Base-by-base conservation (phyloP, 2,329 filamentous ascomycete species). In the Ascochyta clinopodiicola region DNA sequence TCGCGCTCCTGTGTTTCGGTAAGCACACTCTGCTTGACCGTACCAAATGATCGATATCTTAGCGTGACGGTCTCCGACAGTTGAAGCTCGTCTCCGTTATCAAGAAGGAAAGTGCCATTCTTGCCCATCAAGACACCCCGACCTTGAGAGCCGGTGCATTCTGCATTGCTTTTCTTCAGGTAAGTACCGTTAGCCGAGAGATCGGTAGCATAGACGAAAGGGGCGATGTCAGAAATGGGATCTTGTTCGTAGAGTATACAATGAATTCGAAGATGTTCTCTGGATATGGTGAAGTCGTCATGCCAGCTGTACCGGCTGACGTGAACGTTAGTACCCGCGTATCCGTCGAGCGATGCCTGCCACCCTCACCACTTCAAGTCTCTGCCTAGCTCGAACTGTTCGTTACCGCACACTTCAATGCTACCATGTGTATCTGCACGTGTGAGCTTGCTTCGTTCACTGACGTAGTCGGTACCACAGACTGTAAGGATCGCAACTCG, bases 131-230 rank as follows among this genome's bases (percentile, higher is more conserved):
- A 60, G 27, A 74, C 54, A 6, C 65, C 62, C n/a, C 44, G 58
- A 31, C 55, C 62, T 48, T 67, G 63, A 13, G 70, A 68, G 43
- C 54, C 63, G 7, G 60, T 50, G 44, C 47, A 62, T 27, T 63
- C 45, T 44, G 55, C 44, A 37, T 69, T 67, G 21, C 57, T 51
- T 53, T 74, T 76, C 42, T 60, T 70, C 6, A 80, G 50, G 21
- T 66, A 62, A 6, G 78, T 78, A 6, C 77, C 70, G 54, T 82
- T 81, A 32, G 68, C 69, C 0, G 80, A 83, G 2, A 80, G 44
- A 47, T 81, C 76, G 35, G 78, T 74, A 13, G 74, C 75, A 60
- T 82, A 83, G 2, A 83, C 73, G 50, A 82, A 74, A 5, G 80
- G 80, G 3, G 75, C 65, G 10, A 81, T 72, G 2, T 60, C 56